Conservation (phyloP, 2,329 filamentous ascomycete species). For the Beauveria sp. region DNA sequence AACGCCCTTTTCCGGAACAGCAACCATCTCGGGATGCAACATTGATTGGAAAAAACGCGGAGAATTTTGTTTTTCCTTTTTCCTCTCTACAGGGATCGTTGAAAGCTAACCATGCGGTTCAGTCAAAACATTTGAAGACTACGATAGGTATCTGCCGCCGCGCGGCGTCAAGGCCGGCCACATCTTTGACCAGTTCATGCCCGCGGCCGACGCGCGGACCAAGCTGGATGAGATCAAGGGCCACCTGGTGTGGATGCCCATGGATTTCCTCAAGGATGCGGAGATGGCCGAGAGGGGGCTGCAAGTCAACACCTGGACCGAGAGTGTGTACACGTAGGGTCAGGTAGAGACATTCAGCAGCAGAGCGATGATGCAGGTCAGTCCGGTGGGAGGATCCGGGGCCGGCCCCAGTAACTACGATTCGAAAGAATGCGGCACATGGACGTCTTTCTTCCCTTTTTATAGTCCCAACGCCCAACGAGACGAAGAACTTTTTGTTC, state of each 20-base stretch:
- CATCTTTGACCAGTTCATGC: constrained; percentile 72
- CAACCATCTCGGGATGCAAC: constrained; percentile 9
- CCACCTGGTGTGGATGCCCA: constrained; percentile 91
- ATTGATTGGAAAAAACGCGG: not conserved
- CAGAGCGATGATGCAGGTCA: not conserved
- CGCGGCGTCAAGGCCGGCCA: constrained; percentile 74
- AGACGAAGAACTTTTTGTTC: too few relatives aligned
- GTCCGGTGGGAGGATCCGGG: too few relatives aligned
- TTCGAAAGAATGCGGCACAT: not conserved
- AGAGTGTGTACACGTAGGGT: constrained; percentile 69
- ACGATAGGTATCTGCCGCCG: constrained; percentile 68
- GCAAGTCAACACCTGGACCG: constrained; percentile 78
- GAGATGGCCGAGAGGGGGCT: constrained; percentile 86
- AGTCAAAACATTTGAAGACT: constrained; percentile 86
- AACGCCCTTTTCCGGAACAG: not conserved
- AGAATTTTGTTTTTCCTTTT: not conserved
- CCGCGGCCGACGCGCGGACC: constrained; percentile 61
- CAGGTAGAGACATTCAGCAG: not conserved
- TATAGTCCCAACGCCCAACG: not conserved
- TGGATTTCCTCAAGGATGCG: constrained; percentile 76
- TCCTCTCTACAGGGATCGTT: not conserved
- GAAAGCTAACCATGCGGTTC: constrained; percentile 12
- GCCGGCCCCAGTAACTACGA: too few relatives aligned
- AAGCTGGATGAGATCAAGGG: constrained; percentile 77
- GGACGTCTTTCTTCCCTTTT: not conserved